Percentiles rank a stretch among this genome's conserved stretches.
Evolutionary conservation across 108 stramenopile genomes (phyloP).

Genomic region (Skeletonema menzelii): DNA sequence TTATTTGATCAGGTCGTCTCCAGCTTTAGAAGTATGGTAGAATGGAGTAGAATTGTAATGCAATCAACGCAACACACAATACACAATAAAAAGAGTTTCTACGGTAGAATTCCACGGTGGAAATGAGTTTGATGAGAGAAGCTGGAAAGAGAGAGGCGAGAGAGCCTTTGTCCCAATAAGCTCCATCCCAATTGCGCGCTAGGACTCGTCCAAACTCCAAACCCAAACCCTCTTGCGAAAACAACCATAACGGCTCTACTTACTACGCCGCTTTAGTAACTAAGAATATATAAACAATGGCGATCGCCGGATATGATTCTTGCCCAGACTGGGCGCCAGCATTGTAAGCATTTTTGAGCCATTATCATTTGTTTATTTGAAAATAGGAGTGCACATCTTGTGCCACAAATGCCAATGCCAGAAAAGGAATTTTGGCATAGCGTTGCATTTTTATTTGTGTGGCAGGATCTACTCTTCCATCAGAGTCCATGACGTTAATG

Average conservation of each 20-base stretch:
- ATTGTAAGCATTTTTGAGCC: slow-evolving; percentile 18
- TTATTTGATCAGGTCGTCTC: neutral
- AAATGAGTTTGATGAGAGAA: too few relatives aligned
- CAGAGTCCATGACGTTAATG: neutral
- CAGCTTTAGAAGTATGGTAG: too few relatives aligned
- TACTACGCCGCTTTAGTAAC: neutral
- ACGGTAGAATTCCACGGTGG: too few relatives aligned
- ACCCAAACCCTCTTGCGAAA: neutral
- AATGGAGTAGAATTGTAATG: too few relatives aligned
- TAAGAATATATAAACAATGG: neutral
- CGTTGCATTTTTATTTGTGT: neutral
- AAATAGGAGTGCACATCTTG: neutral
- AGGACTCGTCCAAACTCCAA: too few relatives aligned
- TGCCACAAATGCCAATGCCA: neutral
- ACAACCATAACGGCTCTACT: slow-evolving; percentile 1
- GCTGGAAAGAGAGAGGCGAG: too few relatives aligned
- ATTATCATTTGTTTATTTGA: neutral
- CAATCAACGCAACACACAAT: too few relatives aligned
- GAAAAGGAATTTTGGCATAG: neutral
- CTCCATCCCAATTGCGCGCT: too few relatives aligned
- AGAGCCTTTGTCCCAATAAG: neutral
- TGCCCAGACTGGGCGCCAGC: slow-evolving; percentile 47
- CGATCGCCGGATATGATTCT: slow-evolving; percentile 30
- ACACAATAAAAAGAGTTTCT: too few relatives aligned
- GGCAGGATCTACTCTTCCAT: neutral